These are phyloP conservation scores for Prunus campanulata DNA, from an alignment of 306 rosid species.

Conservation along the genomic window DNA sequence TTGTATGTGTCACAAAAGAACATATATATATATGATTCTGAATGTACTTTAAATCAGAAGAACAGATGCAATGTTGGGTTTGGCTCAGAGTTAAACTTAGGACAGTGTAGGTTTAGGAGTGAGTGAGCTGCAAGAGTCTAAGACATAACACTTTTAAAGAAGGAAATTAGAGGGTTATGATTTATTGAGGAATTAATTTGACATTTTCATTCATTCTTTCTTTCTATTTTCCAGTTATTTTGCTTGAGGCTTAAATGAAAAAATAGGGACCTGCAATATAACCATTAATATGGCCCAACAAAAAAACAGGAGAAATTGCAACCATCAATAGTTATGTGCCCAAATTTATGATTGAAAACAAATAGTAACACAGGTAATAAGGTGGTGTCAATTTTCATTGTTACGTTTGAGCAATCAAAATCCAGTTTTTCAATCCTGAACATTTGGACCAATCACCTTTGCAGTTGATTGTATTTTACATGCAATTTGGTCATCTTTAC, in stretches of 20 bases:
- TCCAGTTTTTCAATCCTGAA: too few species aligned
- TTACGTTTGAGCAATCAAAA: too few species aligned
- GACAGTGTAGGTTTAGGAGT: neutral
- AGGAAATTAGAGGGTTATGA: neutral
- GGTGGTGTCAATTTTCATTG: too few species aligned
- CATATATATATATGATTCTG: too few species aligned
- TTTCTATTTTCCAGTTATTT: neutral
- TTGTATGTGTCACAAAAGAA: too few species aligned
- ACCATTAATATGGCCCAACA: neutral
- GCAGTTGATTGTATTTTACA: too few species aligned
- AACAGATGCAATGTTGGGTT: too few species aligned
- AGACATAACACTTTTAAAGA: neutral
- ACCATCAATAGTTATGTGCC: neutral
- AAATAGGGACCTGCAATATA: neutral
- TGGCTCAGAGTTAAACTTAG: too few species aligned
- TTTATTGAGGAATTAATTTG: neutral
- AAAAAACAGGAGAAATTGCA: neutral
- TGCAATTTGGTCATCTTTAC: neutral
- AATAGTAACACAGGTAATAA: neutral
- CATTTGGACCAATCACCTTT: too few species aligned
- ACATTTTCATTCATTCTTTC: neutral
- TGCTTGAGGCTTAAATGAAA: neutral
- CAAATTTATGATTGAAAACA: neutral
- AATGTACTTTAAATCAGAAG: too few species aligned
- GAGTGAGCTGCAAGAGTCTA: neutral